phyloP scores from a whole-genome alignment of 768 basidiomycete genomes.

The Sporobolomyces pararoseus region DNA sequence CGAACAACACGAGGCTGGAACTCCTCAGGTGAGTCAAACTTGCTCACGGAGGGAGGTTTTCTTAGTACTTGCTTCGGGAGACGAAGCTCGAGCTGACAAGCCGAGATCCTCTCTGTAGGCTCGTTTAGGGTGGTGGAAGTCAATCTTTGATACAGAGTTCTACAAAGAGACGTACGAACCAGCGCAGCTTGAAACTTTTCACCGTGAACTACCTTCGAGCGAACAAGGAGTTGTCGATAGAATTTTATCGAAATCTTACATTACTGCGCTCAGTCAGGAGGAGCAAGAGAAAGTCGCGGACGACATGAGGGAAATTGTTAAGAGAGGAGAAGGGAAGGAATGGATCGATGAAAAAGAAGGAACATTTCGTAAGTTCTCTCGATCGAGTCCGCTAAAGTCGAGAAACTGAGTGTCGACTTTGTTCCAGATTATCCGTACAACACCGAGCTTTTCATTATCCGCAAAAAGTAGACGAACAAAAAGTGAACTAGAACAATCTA shows the following conservation, averaged over 20 bases:
- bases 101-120: background rate
- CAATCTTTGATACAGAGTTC: slow-evolving; percentile 45
- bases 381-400: background rate
- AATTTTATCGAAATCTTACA: slow-evolving; percentile 79
- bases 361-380: slow-evolving; percentile 56
- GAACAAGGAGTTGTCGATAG: slow-evolving; percentile 62
- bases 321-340: slow-evolving; percentile 59
- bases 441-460: slow-evolving; percentile 37
- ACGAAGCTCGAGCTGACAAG: too few species aligned
- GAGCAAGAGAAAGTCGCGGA: slow-evolving; percentile 58
- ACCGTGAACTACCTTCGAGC: slow-evolving; percentile 57
- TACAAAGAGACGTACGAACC: slow-evolving; percentile 63
- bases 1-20: slow-evolving; percentile 50
- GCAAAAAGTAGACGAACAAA: slow-evolving; percentile 24
- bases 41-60: too few species aligned
- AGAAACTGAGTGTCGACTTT: background rate
- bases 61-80: too few species aligned
- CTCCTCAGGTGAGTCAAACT: slow-evolving; percentile 59
- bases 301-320: slow-evolving; percentile 59
- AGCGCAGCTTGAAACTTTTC: slow-evolving; percentile 52
- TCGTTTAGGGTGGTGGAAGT: slow-evolving; percentile 33
- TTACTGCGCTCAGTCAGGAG: slow-evolving; percentile 61
- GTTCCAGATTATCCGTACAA: slow-evolving; percentile 36
- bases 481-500: too few species aligned
- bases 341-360: slow-evolving; percentile 75